Conservation (phyloP, 345 rosid genomes). For the Eucalyptus polybractea region DNA sequence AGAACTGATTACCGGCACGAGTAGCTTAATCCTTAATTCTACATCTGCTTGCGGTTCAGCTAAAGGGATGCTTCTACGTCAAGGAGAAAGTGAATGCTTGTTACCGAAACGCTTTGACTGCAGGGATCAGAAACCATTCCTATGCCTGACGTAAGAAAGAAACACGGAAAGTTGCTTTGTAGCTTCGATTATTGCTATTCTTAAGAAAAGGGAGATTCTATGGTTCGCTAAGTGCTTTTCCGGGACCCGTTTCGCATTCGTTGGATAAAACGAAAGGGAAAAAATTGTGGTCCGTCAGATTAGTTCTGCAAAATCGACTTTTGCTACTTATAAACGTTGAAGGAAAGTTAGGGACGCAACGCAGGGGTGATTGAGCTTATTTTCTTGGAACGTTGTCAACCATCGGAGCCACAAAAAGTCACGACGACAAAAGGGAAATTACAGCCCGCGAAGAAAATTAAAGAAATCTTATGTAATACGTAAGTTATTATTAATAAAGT, state of each 20-base stretch:
- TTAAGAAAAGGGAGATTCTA: background rate
- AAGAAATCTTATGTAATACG: background rate
- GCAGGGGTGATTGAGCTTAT: no score
- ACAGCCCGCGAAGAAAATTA: background rate
- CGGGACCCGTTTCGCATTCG: background rate
- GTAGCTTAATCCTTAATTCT: background rate
- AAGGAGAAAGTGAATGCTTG: background rate
- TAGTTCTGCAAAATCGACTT: background rate
- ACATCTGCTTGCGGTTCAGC: background rate
- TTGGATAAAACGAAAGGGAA: background rate
- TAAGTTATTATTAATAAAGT: background rate
- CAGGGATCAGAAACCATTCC: background rate
- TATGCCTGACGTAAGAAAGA: background rate
- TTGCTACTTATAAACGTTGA: background rate
- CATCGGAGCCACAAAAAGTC: background rate
- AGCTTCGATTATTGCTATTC: background rate
- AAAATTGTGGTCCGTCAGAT: background rate
- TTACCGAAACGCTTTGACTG: background rate
- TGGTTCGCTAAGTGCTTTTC: background rate
- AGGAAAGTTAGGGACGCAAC: background rate
- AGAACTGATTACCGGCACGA: background rate
- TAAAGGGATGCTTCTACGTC: background rate
- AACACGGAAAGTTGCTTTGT: background rate
- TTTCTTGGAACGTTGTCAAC: background rate
- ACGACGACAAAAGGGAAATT: background rate